Conservation (phyloP, 495 filamentous ascomycete genomes). For the Aspergillus steynii region DNA sequence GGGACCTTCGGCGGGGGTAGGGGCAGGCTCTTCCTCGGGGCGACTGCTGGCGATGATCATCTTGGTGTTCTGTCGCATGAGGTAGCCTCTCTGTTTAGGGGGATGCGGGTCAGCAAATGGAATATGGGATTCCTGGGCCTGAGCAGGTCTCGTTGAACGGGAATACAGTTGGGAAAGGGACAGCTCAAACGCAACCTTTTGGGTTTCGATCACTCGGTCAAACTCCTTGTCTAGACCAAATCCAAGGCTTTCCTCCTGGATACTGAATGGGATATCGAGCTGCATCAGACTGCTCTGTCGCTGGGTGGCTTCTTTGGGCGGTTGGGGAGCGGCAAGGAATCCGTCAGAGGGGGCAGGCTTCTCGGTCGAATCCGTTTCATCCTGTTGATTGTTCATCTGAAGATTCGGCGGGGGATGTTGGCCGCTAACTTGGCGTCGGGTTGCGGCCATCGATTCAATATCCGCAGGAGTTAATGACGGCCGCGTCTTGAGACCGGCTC, state of each 20-base stretch:
- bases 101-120: constrained; percentile 57
- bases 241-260: constrained; percentile 59
- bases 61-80: constrained; percentile 98
- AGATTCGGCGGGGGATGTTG: constrained; percentile 58
- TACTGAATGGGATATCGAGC: constrained; percentile 67
- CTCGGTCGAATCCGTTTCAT: constrained; percentile 30
- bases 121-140: constrained; percentile 14
- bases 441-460: constrained; percentile 81
- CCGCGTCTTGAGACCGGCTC: constrained; percentile 85
- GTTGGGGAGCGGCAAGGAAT: constrained; percentile 19
- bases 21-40: constrained; percentile 45
- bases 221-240: constrained; percentile 90
- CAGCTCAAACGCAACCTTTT: constrained; percentile 83
- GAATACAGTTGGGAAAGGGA: constrained; percentile 43
- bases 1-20: constrained; percentile 48
- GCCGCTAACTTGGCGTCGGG: constrained; percentile 80
- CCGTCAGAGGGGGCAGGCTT: constrained; percentile 24
- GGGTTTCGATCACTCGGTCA: constrained; percentile 90
- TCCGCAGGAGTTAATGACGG: constrained; percentile 86
- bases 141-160: constrained; percentile 10
- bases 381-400: constrained; percentile 36
- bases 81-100: constrained; percentile 85
- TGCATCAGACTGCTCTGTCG: constrained; percentile 55
- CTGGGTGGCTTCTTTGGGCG: constrained; percentile 30
- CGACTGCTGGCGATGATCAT: constrained; percentile 85